These are phyloP conservation scores for Sarocladiaceae sp. DNA, from an alignment of 2,329 filamentous ascomycete species.

Conservation along the genomic window DNA sequence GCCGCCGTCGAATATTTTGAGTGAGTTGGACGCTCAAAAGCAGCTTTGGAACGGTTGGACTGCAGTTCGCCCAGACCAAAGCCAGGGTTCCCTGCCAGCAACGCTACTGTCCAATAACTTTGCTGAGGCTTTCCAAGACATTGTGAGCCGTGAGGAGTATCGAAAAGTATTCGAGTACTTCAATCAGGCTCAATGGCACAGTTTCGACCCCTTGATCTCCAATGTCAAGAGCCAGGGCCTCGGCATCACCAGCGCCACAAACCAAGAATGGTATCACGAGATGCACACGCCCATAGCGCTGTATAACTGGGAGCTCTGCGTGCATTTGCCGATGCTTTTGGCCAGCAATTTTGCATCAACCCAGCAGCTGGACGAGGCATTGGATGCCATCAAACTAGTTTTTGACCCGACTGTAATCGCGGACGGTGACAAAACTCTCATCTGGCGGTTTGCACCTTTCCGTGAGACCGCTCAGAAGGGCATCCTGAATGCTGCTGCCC, in stretches of 20 bases:
- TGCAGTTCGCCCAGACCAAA: too few relatives aligned
- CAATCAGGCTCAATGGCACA: too few relatives aligned
- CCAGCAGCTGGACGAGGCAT: slow-evolving; percentile 7
- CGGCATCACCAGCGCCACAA: background rate
- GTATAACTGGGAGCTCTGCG: slow-evolving; percentile 10
- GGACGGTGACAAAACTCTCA: background rate
- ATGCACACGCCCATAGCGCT: background rate
- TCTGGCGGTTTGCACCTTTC: slow-evolving; percentile 9
- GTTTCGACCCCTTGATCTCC: too few relatives aligned
- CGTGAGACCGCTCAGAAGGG: slow-evolving; percentile 3
- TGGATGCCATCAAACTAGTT: background rate
- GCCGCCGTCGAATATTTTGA: too few relatives aligned
- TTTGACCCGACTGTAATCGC: slow-evolving; percentile 7
- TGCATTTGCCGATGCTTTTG: background rate
- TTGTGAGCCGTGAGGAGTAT: too few relatives aligned
- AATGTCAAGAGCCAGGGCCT: background rate
- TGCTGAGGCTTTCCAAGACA: too few relatives aligned
- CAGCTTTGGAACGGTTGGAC: too few relatives aligned
- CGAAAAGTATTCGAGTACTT: too few relatives aligned
- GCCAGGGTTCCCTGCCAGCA: too few relatives aligned
- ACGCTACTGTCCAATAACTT: too few relatives aligned
- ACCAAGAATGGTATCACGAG: slow-evolving; percentile 1
- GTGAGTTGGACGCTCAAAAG: too few relatives aligned
- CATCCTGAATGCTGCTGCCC: too few relatives aligned
- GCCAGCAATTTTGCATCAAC: slow-evolving; percentile 2